Base-by-base conservation (phyloP, 2,329 filamentous ascomycete species). In the Phialocephala subalpina region DNA sequence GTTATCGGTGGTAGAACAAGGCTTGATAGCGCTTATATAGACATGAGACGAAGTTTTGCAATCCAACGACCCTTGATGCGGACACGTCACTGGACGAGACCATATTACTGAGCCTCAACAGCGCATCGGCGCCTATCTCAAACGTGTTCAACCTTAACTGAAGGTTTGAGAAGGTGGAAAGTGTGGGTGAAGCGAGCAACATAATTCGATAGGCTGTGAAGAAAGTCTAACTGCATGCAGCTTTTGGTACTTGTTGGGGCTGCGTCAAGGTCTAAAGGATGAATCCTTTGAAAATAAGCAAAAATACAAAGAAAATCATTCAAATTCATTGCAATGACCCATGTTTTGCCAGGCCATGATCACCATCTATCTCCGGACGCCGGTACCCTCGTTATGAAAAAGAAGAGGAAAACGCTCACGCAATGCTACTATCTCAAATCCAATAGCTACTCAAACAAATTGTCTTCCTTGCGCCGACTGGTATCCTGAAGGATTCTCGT, bases 41-140 rank as follows among this genome's bases (percentile, higher is more conserved):
- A 45, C 42, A 45, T 45, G 42, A 45, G 42, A 45, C 42, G 18
- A 45, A 20, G 42, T 45, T 45, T 7, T n/a, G 8, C 42, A n/a
- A 45, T 45, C 42, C 20, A 45, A n/a, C 12, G 16, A 12, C 14
- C 49, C 20, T 3, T n/a, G 11, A 22, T 53, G 29, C 22, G 25
- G 22, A 11, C 49, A 53, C 14, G 9, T 53, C 29, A 53, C 49
- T 29, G 49, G 25, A 14, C 9, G 25, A 11, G 29, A n/a, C 22
- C 49, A 29, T 53, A 18, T 29, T 18, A 22, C 49, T 53, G 49
- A 33, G 49, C 49, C 49, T 53, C 49, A 29, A 14, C 2, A n/a
- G 22, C 18, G 49, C 49, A 29, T 53, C 14, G 49, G 49, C 49
- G 49, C 49, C 29, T 53, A 53, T 25, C 9, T 53, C 49, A 25